These are phyloP conservation scores for Sphagnum fallax DNA, from an alignment of 228 moss, liverwort and hornwort genomes.

Conservation along the genomic window DNA sequence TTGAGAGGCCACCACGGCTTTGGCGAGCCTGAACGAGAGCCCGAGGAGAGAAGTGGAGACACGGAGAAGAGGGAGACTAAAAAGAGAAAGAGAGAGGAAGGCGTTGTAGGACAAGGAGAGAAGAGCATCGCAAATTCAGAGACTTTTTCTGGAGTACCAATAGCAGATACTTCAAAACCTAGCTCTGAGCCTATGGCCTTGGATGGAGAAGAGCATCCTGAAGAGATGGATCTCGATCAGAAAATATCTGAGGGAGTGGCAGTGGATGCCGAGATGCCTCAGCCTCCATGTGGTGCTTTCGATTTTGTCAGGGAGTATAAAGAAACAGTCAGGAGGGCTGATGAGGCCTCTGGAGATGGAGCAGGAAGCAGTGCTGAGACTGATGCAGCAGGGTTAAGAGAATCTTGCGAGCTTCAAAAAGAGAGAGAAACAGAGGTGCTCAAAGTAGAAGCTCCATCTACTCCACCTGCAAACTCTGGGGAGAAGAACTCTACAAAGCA, in stretches of 20 bases:
- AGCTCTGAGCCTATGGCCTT: constrained; percentile 32
- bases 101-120: constrained; percentile 24
- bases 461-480: constrained; percentile 43
- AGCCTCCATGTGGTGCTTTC: constrained; percentile 6
- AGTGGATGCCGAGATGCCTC: constrained; percentile 8
- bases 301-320: constrained; percentile 16
- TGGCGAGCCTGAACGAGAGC: constrained; percentile 10
- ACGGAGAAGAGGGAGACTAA: constrained; percentile 49
- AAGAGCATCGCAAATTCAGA: constrained; percentile 41
- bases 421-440: constrained; percentile 16
- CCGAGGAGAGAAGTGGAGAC: constrained; percentile 22
- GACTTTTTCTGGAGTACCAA: constrained; percentile 8
- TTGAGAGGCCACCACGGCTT: constrained; percentile 15
- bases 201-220: constrained; percentile 29
- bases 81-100: constrained; percentile 76
- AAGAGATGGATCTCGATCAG: constrained; percentile 59
- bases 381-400: constrained; percentile 4
- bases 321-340: constrained; percentile 25
- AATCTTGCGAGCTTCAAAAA: constrained; percentile 3
- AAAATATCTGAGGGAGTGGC: constrained; percentile 19
- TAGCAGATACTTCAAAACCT: background rate
- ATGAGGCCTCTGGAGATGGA: constrained; percentile 11
- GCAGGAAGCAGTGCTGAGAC: background rate
- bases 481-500: constrained; percentile 32
- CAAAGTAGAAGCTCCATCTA: constrained; percentile 44